Conservation (phyloP, 2,329 filamentous ascomycete genomes). For the Hirsutella thompsonii region DNA sequence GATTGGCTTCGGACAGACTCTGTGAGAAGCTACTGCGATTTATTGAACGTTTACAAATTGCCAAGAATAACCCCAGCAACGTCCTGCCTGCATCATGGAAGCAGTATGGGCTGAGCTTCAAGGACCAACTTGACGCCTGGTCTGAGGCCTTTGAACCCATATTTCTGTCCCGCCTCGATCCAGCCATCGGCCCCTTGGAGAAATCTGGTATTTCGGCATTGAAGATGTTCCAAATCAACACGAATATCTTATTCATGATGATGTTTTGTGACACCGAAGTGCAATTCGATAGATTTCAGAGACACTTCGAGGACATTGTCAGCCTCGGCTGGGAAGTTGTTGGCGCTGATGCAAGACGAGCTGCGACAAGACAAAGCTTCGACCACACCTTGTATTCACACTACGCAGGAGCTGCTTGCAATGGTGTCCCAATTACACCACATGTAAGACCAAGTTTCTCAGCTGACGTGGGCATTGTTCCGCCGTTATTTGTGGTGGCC, state of each 20-base stretch:
- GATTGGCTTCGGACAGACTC: constrained; percentile 41
- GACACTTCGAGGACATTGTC: constrained; percentile 41
- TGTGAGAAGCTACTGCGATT: constrained; percentile 45
- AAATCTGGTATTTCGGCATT: constrained; percentile 47
- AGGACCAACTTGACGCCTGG: constrained; percentile 40
- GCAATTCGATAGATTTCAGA: constrained; percentile 41
- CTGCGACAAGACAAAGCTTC: constrained; percentile 31
- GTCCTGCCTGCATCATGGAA: constrained; percentile 35
- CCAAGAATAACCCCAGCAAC: constrained; percentile 36
- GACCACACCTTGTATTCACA: constrained; percentile 31
- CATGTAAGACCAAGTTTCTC: constrained; percentile 51
- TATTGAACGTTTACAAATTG: constrained; percentile 38
- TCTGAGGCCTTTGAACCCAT: constrained; percentile 41
- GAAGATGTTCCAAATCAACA: constrained; percentile 50
- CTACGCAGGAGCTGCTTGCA: constrained; percentile 21
- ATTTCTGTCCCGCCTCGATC: constrained; percentile 32
- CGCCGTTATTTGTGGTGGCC: constrained; percentile 52
- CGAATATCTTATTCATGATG: constrained; percentile 43
- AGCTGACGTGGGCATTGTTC: constrained; percentile 50
- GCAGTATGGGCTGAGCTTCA: constrained; percentile 34
- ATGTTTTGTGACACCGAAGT: constrained; percentile 46
- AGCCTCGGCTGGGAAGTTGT: constrained; percentile 46
- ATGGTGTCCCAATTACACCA: constrained; percentile 26
- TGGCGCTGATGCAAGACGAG: constrained; percentile 40
- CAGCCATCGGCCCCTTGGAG: constrained; percentile 38